phyloP scores from a whole-genome alignment of 1,139 yeast genomes.

The Protomyces gravidus region DNA sequence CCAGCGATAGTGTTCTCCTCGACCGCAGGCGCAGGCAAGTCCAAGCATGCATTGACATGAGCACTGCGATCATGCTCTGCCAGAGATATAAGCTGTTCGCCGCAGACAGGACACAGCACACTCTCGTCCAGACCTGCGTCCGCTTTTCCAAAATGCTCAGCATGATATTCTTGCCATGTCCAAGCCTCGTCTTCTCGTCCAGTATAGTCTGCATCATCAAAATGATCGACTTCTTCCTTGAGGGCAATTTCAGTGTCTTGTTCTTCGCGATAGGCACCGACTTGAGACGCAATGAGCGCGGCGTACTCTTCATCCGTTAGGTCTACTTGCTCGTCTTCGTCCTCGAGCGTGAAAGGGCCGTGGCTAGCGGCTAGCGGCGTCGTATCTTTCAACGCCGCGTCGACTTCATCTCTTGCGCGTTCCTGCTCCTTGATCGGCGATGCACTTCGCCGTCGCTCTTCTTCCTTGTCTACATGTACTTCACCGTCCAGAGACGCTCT shows the following conservation, averaged over 20 bases:
- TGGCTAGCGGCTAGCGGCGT: neutral
- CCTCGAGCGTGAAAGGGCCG: slow-evolving; percentile 21
- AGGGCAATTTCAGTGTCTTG: slow-evolving; percentile 1
- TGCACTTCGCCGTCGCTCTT: neutral
- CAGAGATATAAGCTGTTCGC: slow-evolving; percentile 8
- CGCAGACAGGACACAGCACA: slow-evolving; percentile 23
- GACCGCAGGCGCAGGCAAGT: slow-evolving; percentile 14
- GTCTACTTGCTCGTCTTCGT: slow-evolving; percentile 13
- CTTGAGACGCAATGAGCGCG: neutral
- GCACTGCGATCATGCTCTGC: slow-evolving; percentile 28
- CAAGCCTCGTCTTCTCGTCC: slow-evolving; percentile 20
- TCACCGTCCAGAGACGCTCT: slow-evolving; percentile 9
- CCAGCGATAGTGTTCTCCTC: slow-evolving; percentile 21
- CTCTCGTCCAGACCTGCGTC: slow-evolving; percentile 10
- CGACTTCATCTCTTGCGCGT: neutral
- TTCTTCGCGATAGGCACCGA: slow-evolving; percentile 8
- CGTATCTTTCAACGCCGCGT: neutral
- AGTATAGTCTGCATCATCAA: slow-evolving; percentile 21
- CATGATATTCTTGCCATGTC: slow-evolving; percentile 28
- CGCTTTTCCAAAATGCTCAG: slow-evolving; percentile 17
- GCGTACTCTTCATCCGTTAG: slow-evolving; percentile 8
- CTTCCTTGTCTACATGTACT: neutral
- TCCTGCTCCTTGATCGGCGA: slow-evolving; percentile 4
- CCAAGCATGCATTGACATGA: slow-evolving; percentile 24
- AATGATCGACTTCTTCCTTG: slow-evolving; percentile 13